phyloP scores from a whole-genome alignment of 148 eudicot species.

The Tetragonia tetragonoides region DNA sequence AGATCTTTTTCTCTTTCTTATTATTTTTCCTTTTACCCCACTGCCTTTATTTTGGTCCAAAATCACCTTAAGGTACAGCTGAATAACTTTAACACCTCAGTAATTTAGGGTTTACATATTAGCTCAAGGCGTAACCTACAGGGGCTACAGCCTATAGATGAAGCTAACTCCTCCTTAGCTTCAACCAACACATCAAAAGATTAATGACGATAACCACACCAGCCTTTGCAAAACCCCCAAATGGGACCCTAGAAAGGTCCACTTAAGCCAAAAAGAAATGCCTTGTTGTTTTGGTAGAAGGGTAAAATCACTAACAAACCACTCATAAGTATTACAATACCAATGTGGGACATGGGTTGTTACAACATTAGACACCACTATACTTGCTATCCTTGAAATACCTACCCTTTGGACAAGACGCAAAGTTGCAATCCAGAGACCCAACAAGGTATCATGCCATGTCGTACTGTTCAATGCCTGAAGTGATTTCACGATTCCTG shows the following conservation, averaged over 20 bases:
- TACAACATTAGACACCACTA: neutral
- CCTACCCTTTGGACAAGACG: conserved; percentile 94
- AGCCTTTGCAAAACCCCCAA: too few relatives aligned
- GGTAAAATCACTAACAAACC: too few relatives aligned
- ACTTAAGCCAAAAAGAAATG: neutral
- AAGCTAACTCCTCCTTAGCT: neutral
- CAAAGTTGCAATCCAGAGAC: conserved; percentile 79
- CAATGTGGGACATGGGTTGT: too few relatives aligned
- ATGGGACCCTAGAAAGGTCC: too few relatives aligned
- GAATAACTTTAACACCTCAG: neutral
- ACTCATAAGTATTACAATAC: too few relatives aligned
- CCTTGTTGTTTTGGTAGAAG: neutral
- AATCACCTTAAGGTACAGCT: neutral
- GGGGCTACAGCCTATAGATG: too few relatives aligned
- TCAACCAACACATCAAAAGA: neutral
- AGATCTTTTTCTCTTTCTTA: neutral
- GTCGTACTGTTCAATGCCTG: conserved; percentile 72
- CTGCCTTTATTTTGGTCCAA: neutral
- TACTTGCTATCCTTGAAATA: conserved; percentile 20
- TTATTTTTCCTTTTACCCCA: neutral
- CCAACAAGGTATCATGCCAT: conserved; percentile 89
- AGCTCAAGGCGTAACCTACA: neutral
- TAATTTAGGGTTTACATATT: neutral
- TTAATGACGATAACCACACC: neutral
- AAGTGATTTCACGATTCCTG: conserved; percentile 78